phyloP scores from a whole-genome alignment of 225 moss, liverwort and hornwort genomes.

The Rhytidiadelphus loreus region DNA sequence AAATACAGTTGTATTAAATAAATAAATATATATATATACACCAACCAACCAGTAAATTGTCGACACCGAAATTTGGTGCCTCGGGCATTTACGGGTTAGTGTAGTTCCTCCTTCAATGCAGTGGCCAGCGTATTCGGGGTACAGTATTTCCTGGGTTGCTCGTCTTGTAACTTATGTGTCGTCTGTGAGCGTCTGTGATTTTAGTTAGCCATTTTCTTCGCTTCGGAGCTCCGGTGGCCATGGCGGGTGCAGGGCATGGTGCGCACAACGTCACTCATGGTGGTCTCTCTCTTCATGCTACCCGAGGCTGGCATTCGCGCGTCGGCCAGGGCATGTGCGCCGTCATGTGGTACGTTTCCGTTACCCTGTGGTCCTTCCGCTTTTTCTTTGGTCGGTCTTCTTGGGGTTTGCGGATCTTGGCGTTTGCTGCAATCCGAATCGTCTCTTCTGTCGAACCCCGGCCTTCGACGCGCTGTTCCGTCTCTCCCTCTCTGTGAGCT shows the following conservation, averaged over 20 bases:
- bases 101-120: too few relatives aligned
- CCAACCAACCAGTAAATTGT: too few relatives aligned
- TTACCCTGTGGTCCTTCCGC: background rate
- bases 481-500: background rate
- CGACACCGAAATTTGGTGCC: too few relatives aligned
- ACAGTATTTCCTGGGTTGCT: too few relatives aligned
- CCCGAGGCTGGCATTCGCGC: constrained; percentile 35
- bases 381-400: background rate
- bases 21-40: too few relatives aligned
- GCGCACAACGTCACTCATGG: constrained; percentile 16
- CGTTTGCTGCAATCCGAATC: background rate
- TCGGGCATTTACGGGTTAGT: too few relatives aligned
- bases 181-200: background rate
- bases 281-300: constrained; percentile 27
- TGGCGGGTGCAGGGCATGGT: constrained; percentile 18
- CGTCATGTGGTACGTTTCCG: constrained; percentile 20
- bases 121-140: too few relatives aligned
- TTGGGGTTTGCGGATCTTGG: background rate
- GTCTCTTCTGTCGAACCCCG: background rate
- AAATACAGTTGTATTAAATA: too few relatives aligned
- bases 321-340: constrained; percentile 41
- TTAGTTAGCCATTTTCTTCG: background rate
- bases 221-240: background rate
- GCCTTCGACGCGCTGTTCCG: background rate
- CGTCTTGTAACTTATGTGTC: background rate